Base-by-base conservation (phyloP, 1,284 basidiomycete species). In the Ganoderma sp. region DNA sequence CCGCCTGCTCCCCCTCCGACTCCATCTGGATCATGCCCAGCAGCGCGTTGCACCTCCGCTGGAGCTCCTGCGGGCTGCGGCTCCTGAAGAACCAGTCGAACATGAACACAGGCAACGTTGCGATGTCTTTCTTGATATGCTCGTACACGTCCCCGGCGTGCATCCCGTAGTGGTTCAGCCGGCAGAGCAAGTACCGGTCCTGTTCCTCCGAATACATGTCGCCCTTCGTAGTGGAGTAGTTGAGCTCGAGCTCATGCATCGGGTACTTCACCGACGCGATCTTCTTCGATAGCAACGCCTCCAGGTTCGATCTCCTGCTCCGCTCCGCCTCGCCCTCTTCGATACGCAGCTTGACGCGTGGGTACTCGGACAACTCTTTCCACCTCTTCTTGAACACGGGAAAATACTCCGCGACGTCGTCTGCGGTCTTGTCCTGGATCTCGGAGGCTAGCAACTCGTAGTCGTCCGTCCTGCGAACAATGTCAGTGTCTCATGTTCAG, bases 71-170 rank as follows among this genome's bases (percentile, higher is more conserved):
- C 12, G 95, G 91, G 32, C 94, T 96, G 64, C 98, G 84, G 71
- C 92, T 95, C 84, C 98, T 98, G 86, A 99, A 95, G 84, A 99
- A 99, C 97, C 97, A 99, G 78, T 99, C 96, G 75, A 99, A 98
- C 63, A 96, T 85, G 83, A 99, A 99, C n/a, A 96, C 92, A 0
- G 96, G 95, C 81, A 96, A 97, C 79, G 96, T 94, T 48, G 91
- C 92, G 69, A 99, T 95, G 81, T 99, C 97, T 80, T 92, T 90
- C 86, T 98, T 98, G 83, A 99, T 98, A 62, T 91, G 84, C 77
- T 99, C 97, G 78, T 96, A 99, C 48, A 96, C 93, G 76, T 98
- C 96, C 67, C 98, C 97, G 39, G 89, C 85, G 65, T 91, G 90
- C 83, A 99, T 90, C 15, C 97, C 97, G 78, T 99, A 97, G 81